Evolutionary conservation across 352 stramenopile species (phyloP).

Genomic region (Peronospora farinosa): DNA sequence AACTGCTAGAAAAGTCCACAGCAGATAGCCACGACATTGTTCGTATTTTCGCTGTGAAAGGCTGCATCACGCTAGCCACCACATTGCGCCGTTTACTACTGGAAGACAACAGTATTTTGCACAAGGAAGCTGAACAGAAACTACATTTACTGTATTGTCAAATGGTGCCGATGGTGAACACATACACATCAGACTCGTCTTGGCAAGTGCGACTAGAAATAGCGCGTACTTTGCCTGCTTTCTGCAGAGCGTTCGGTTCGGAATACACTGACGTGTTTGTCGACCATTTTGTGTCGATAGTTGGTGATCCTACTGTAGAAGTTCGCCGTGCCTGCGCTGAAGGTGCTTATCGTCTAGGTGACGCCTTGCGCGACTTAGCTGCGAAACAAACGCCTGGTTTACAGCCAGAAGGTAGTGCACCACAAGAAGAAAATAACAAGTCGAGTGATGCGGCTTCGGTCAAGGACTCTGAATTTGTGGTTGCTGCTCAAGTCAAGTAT

Average conservation of each 20-base stretch:
- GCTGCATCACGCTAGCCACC: slow-evolving; percentile 64
- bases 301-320: slow-evolving; percentile 79
- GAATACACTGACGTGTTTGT: slow-evolving; percentile 84
- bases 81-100: slow-evolving; percentile 51
- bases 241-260: slow-evolving; percentile 64
- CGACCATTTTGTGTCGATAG: slow-evolving; percentile 83
- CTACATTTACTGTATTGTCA: slow-evolving; percentile 69
- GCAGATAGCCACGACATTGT: slow-evolving; percentile 84
- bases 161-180: slow-evolving; percentile 86
- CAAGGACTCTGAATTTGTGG: slow-evolving; percentile 31
- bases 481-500: slow-evolving; percentile 71
- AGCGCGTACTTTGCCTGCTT: slow-evolving; percentile 62
- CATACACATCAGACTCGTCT: slow-evolving; percentile 79
- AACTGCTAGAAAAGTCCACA: slow-evolving; percentile 74
- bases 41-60: slow-evolving; percentile 81
- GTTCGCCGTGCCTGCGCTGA: slow-evolving; percentile 73
- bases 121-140: slow-evolving; percentile 30
- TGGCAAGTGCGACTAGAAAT: slow-evolving; percentile 84
- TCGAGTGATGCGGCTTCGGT: slow-evolving; percentile 3
- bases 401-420: slow-evolving; percentile 8
- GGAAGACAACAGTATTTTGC: slow-evolving; percentile 29
- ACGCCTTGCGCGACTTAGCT: slow-evolving; percentile 51
- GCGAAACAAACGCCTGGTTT: slow-evolving; percentile 19
- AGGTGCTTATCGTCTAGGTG: slow-evolving; percentile 52
- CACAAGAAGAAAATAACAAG: slow-evolving; percentile 9